Evolutionary conservation across 2,329 filamentous ascomycete species (phyloP).

Genomic region (Shiraia sp.): DNA sequence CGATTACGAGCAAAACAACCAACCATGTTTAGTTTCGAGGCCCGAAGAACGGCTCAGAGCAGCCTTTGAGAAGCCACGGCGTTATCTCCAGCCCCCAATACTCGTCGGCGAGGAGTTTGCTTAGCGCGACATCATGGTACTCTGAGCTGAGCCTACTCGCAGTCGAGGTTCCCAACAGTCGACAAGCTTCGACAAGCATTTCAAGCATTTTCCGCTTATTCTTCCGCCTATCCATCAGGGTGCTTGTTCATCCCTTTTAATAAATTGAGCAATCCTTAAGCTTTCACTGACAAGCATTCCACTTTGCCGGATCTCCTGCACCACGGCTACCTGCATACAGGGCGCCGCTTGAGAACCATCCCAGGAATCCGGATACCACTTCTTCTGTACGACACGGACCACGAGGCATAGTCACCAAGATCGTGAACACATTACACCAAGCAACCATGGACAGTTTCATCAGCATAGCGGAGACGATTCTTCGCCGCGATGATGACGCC

Average conservation of each 20-base stretch:
- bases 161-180: conserved; percentile 9
- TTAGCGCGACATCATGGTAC: conserved; percentile 30
- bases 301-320: conserved; percentile 5
- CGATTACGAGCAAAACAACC: no score
- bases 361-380: background rate
- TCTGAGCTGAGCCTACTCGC: conserved; percentile 8
- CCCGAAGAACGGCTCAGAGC: no score
- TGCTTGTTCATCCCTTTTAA: conserved; percentile 18
- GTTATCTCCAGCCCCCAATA: conserved; percentile 8
- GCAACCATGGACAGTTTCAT: conserved; percentile 20
- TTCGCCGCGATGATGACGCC: conserved; percentile 23
- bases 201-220: conserved; percentile 1
- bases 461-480: conserved; percentile 29
- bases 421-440: background rate
- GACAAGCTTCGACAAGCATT: conserved; percentile 11
- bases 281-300: conserved; percentile 3
- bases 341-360: background rate
- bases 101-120: conserved; percentile 9
- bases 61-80: conserved; percentile 1
- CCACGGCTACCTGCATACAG: conserved; percentile 8
- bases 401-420: background rate
- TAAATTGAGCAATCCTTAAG: conserved; percentile 13
- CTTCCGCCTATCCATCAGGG: conserved; percentile 18
- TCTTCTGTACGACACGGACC: background rate
- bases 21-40: no score